These are phyloP conservation scores for Trichosanthes cucumerina DNA, from an alignment of 306 rosid species.

Conservation along the genomic window DNA sequence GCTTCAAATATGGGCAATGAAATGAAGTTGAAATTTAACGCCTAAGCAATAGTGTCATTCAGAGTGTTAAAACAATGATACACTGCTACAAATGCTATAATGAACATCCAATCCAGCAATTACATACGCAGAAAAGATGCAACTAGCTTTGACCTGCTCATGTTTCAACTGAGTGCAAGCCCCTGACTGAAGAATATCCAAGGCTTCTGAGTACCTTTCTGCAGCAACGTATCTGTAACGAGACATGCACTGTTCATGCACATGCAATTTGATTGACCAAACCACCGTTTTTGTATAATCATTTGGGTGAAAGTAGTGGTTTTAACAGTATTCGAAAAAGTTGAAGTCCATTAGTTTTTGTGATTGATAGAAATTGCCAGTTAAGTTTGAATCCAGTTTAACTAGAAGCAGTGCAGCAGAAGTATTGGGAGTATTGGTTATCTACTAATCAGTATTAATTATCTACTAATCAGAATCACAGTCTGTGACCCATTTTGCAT, in stretches of 20 bases:
- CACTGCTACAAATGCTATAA: neutral
- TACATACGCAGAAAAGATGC: conserved; percentile 6
- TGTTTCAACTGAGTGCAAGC: conserved; percentile 68
- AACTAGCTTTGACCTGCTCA: conserved; percentile 50
- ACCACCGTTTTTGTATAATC: neutral
- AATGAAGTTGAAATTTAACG: neutral
- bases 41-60: neutral
- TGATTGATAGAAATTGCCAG: neutral
- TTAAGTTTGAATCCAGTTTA: neutral
- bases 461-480: neutral
- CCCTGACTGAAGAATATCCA: conserved; percentile 80
- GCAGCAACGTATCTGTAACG: conserved; percentile 65
- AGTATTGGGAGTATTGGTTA: neutral
- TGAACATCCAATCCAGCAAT: neutral
- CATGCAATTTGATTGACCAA: neutral
- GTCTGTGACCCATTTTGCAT: neutral
- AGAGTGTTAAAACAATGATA: neutral
- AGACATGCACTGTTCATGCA: conserved; percentile 18
- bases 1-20: neutral
- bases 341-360: neutral
- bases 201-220: conserved; percentile 65
- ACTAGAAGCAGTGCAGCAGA: neutral
- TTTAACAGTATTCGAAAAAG: neutral
- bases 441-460: neutral
- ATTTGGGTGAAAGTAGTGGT: neutral